A percentile compares a stretch with the other conserved stretches of the same genome.
phyloP scores from a whole-genome alignment of 2,329 filamentous ascomycete genomes.

The Ophiognomonia clavigignenti-juglandacearum region DNA sequence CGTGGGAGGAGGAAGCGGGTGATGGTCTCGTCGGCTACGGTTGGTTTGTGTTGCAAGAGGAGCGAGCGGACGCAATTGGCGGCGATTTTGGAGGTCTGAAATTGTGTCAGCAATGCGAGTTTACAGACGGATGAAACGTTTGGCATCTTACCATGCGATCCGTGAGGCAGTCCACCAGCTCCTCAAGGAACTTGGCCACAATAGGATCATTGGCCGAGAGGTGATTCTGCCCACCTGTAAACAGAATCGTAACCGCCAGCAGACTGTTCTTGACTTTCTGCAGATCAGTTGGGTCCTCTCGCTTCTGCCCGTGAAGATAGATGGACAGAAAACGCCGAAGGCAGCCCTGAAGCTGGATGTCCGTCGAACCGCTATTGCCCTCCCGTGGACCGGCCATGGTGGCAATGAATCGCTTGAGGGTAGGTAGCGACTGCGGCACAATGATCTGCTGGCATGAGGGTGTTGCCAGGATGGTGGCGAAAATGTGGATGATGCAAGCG shows the following conservation, averaged over 20 bases:
- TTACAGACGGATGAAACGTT: not conserved
- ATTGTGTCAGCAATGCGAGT: not conserved
- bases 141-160: slow-evolving; percentile 60
- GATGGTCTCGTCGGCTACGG: slow-evolving; percentile 66
- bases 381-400: slow-evolving; percentile 56
- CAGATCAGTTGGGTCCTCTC: slow-evolving; percentile 70
- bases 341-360: slow-evolving; percentile 73
- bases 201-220: slow-evolving; percentile 72
- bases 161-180: slow-evolving; percentile 78
- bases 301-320: slow-evolving; percentile 68
- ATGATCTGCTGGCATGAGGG: slow-evolving; percentile 82
- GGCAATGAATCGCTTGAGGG: slow-evolving; percentile 83
- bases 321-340: slow-evolving; percentile 79
- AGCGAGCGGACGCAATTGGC: slow-evolving; percentile 85
- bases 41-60: slow-evolving; percentile 60
- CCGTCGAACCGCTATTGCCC: slow-evolving; percentile 44
- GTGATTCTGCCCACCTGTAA: slow-evolving; percentile 72
- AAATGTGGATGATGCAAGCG: slow-evolving; percentile 95
- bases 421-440: slow-evolving; percentile 83
- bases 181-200: slow-evolving; percentile 69
- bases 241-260: slow-evolving; percentile 80
- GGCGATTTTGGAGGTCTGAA: slow-evolving; percentile 77
- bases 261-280: slow-evolving; percentile 91
- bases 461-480: slow-evolving; percentile 86
- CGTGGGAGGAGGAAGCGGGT: slow-evolving; percentile 70